phyloP scores from a whole-genome alignment of 2,329 filamentous ascomycete species.

The Cyanodermella asteris region DNA sequence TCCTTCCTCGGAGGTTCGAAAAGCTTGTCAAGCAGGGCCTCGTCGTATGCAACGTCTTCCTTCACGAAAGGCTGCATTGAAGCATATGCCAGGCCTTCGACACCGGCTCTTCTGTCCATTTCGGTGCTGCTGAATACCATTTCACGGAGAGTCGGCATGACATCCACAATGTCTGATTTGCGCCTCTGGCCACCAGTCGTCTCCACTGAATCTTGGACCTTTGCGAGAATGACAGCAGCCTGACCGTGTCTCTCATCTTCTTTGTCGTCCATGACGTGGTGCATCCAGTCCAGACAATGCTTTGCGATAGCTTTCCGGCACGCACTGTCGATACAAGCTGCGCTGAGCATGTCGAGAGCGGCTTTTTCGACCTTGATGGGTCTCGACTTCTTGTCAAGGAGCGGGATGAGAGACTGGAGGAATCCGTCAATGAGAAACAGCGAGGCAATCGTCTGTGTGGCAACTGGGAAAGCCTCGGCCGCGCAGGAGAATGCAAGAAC shows the following conservation, averaged over 20 bases:
- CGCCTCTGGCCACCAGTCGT: conserved; percentile 11
- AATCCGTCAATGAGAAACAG: conserved; percentile 84
- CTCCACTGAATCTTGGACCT: conserved; percentile 21
- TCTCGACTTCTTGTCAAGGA: conserved; percentile 64
- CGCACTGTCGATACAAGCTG: conserved; percentile 63
- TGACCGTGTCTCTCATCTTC: conserved; percentile 28
- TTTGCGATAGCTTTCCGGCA: conserved; percentile 71
- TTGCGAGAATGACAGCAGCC: conserved; percentile 56
- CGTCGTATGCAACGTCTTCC: conserved; percentile 52
- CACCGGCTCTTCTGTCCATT: conserved; percentile 46
- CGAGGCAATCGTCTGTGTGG: conserved; percentile 49
- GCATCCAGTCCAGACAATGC: conserved; percentile 70
- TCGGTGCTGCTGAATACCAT: conserved; percentile 17
- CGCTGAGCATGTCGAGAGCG: conserved; percentile 72
- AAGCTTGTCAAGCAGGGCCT: conserved; percentile 44
- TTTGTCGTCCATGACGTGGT: conserved; percentile 57
- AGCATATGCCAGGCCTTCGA: conserved; percentile 83
- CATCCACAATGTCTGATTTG: conserved; percentile 27
- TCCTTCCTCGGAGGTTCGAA: no score
- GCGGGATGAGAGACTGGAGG: conserved; percentile 48
- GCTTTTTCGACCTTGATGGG: conserved; percentile 70
- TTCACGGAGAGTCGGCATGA: conserved; percentile 32
- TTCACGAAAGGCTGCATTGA: conserved; percentile 72
- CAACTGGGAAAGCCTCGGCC: conserved; percentile 66
- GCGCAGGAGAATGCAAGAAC: conserved; percentile 89